Conservation (phyloP, 305 asterid species). For the Vinca major region DNA sequence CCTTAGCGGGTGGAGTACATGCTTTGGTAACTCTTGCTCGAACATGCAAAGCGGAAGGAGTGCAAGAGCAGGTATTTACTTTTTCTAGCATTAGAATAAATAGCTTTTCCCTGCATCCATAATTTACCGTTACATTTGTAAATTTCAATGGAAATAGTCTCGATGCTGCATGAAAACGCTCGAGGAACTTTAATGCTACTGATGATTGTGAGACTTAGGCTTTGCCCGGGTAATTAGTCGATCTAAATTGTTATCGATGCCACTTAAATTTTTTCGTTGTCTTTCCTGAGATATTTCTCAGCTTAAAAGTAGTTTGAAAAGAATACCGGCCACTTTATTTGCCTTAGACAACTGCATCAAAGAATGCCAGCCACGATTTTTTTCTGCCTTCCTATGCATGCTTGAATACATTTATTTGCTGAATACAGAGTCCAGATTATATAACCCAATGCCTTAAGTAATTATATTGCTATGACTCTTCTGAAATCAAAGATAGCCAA, state of each 20-base stretch:
- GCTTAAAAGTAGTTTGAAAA: background rate
- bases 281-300: background rate
- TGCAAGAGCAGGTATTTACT: constrained; percentile 75
- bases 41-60: constrained; percentile 70
- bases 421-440: background rate
- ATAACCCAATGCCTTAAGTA: background rate
- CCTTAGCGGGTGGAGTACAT: constrained; percentile 63
- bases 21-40: constrained; percentile 73
- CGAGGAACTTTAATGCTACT: background rate
- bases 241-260: background rate
- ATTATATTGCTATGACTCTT: too few relatives aligned
- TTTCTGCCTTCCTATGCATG: background rate
- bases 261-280: background rate
- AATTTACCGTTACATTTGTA: constrained; percentile 2
- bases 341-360: background rate
- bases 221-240: background rate
- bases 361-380: background rate
- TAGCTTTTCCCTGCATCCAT: constrained; percentile 1
- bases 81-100: constrained; percentile 9
- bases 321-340: background rate
- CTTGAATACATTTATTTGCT: background rate
- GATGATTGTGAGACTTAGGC: background rate
- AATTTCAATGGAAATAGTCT: background rate
- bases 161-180: background rate
- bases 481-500: too few relatives aligned